Conservation (phyloP, 2,329 filamentous ascomycete genomes). For the Tolypocladium inflatum region DNA sequence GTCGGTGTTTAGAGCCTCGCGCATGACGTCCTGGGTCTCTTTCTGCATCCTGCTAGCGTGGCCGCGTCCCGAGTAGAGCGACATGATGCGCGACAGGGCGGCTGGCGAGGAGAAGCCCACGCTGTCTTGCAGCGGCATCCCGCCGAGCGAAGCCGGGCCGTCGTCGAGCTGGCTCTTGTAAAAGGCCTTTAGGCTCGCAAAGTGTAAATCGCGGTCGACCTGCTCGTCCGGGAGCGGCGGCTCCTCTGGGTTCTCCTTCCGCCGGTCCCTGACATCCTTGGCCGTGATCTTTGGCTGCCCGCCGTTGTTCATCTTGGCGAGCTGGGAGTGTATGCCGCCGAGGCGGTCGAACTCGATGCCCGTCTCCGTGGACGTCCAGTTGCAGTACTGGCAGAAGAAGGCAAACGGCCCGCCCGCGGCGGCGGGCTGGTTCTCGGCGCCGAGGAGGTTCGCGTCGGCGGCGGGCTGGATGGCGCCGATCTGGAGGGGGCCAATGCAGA, state of each 20-base stretch:
- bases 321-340: constrained; percentile 74
- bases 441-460: constrained; percentile 33
- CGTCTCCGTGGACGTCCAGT: constrained; percentile 85
- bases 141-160: constrained; percentile 40
- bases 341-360: constrained; percentile 84
- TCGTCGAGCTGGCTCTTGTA: constrained; percentile 72
- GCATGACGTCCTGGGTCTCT: constrained; percentile 62
- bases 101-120: constrained; percentile 64
- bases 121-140: constrained; percentile 28
- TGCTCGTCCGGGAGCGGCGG: constrained; percentile 30
- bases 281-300: constrained; percentile 40
- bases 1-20: constrained; percentile 60
- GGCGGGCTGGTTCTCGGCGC: constrained; percentile 25
- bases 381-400: constrained; percentile 81
- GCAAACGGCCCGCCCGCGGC: constrained; percentile 52
- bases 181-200: constrained; percentile 65
- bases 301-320: constrained; percentile 60
- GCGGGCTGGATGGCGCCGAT: constrained; percentile 60
- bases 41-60: constrained; percentile 56
- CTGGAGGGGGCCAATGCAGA: constrained; percentile 73
- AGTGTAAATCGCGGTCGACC: constrained; percentile 59
- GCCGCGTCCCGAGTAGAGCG: constrained; percentile 64
- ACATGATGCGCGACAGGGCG: constrained; percentile 83
- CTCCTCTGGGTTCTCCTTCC: constrained; percentile 33
- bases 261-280: constrained; percentile 41